These are phyloP conservation scores for Auricularia cornea DNA, from an alignment of 768 basidiomycete genomes.

Conservation along the genomic window DNA sequence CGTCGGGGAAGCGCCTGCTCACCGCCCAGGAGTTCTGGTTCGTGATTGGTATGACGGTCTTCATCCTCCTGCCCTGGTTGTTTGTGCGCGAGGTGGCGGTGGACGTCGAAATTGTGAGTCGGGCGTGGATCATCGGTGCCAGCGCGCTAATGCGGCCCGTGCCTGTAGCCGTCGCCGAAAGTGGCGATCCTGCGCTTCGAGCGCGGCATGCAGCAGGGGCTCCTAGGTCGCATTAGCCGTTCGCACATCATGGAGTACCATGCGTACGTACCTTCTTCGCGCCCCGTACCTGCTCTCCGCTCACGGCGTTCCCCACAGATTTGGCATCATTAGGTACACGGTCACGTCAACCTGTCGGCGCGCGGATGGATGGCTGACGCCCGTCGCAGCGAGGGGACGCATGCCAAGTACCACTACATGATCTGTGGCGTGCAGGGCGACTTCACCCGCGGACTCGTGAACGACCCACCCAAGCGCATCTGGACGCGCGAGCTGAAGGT, in stretches of 20 bases:
- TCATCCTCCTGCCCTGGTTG: constrained; percentile 33
- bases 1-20: constrained; percentile 24
- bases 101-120: constrained; percentile 33
- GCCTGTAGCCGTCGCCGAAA: constrained; percentile 31
- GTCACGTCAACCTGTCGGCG: not conserved
- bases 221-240: constrained; percentile 33
- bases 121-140: constrained; percentile 1
- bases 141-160: not conserved
- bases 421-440: constrained; percentile 41
- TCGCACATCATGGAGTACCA: constrained; percentile 31
- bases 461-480: constrained; percentile 30
- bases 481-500: constrained; percentile 40
- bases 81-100: constrained; percentile 32
- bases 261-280: constrained; percentile 7
- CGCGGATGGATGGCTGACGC: constrained; percentile 4
- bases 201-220: constrained; percentile 40
- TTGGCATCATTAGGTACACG: constrained; percentile 15
- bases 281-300: not conserved
- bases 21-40: constrained; percentile 38
- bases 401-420: constrained; percentile 35
- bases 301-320: not conserved
- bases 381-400: constrained; percentile 28
- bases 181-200: constrained; percentile 34
- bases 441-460: constrained; percentile 34
- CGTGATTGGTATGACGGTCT: constrained; percentile 31